Evolutionary conservation across 352 stramenopile species (phyloP), one percentile per base, ranked within the genome.

Genomic region (Globisporangium perplexum): DNA sequence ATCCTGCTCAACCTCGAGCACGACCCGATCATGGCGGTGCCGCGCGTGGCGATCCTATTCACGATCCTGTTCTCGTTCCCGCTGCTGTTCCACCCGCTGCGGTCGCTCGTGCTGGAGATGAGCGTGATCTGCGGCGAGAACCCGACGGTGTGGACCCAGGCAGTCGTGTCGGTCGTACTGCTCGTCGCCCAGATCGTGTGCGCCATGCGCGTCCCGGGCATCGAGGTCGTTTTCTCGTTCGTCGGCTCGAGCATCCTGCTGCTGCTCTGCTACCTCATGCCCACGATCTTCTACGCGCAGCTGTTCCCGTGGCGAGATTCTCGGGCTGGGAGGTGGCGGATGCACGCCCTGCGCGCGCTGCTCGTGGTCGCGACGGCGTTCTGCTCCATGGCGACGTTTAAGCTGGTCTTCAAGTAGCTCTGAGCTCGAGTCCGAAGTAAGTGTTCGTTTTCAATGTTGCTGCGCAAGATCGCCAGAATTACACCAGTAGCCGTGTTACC

Each of bases 11-110:
- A 91, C 47, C 71, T 91, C 20, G 76, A 77, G 31, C 69, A 78
- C 45, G 78, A 91, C 45, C 66, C 57, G 17, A 86, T 88, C 57
- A 91, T 91, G 81, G 63, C 59, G 7, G 60, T 91, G 4, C 78
- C 81, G 59, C 72, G 77, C 14, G 50, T 88, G 18, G 75, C 79
- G 45, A 69, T 90, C 47, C 53, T 91, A 35, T 62, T 86, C 54
- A 88, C 78, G 39, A 90, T 90, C 52, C 36, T 91, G 26, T 72
- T 90, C 26, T 88, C 81, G 38, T 91, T 88, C 56, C 81, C 81
- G 44, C 53, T 91, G 41, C 52, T 90, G 4, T 89, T 89, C 59
- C 77, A 90, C 33, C 81, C 81, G 26, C 62, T 89, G 51, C 72
- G 73, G 20, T 75, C 71, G 43, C 65, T 91, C 30, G 71, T 90